Base-by-base conservation (phyloP, 2,329 filamentous ascomycete species). In the Talaromyces sp. region DNA sequence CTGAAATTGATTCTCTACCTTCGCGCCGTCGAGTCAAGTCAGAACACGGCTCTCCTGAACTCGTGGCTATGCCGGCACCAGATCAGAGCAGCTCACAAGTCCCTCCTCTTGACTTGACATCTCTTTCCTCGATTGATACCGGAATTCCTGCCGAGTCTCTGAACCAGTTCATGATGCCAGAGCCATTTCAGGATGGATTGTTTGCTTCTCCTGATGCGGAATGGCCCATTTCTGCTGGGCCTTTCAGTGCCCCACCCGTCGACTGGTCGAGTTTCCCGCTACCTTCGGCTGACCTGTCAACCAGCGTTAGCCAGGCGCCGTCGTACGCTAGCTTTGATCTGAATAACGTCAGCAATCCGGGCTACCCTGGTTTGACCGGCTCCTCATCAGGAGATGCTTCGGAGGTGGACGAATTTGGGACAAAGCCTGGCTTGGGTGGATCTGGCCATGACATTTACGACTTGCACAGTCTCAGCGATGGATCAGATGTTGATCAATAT, bases 311-410 rank as follows among this genome's bases (percentile, higher is more conserved):
- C 43, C 76, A 78, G 53, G 69, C 75, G 13, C 74, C 74, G 15
- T 78, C 76, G 11, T 78, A 77, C 60, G 72, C 75, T 15, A 77
- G 75, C 61, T 76, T 77, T 62, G 75, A 78, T 62, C 74, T 75
- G 64, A 72, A 71, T 57, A 61, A 75, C 65, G 70, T 71, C 53
- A 57, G 53, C 53, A 72, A 69, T 22, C 70, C 75, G 53, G 69
- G 65, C 15, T 70, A 71, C 22, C 69, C 73, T 28, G 70, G 74
- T 8, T 66, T 76, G 11, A 69, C 75, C 1, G 75, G 72, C 10
- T 78, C 77, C 8, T 79, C 78, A 2, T 79, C 77, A 5, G 77
- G 76, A n/a, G 77, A 79, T 48, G 68, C 75, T 19, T 80, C 78
- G 3, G 78, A 80, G 62, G 70, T 73, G 11, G 78, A 78, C 31